Base-by-base conservation (phyloP, 2,329 filamentous ascomycete species). In the Cladobotryum protrusum region DNA sequence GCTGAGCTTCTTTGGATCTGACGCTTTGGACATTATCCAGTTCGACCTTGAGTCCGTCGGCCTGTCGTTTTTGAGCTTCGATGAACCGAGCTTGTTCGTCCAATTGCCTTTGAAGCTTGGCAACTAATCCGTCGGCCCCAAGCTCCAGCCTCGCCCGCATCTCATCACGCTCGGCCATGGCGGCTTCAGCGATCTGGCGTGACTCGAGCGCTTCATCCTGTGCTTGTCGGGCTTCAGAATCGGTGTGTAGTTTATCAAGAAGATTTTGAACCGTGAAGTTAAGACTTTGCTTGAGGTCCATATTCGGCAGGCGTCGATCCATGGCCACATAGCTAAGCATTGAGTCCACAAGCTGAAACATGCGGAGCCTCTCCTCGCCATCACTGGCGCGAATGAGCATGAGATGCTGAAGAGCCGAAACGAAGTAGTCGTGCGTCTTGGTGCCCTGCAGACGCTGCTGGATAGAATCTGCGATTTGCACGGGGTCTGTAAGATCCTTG, bases 281-380 rank as follows among this genome's bases (percentile, higher is more conserved):
- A 57, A 99, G 80, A 63, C 90, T 95, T 68, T 97, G 92, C 73
- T 96, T 96, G 52, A 99, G 80, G 67, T 99, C 93, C 83, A 97
- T 92, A 68, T 99, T 92, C 36, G 93, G 93, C 56, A 97, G 71
- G 56, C 93, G 81, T 63, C 93, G 82, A 68, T 99, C 93, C 92
- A 99, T 99, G 60, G 92, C 92, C 55, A 99, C 92, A 68, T 97
- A 97, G 69, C 90, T 96, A 57, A 99, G 82, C 90, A 97, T 97
- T n/a, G 89, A 86, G 69, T 99, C 93, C 24, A 97, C 91, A 24
- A 99, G 81, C 73, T 97, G 93, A 71, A 97, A 99, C 86, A 96
- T 93, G 44, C 89, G 85, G 54, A 96, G 72, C 13, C 90, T 83
- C 68, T 99, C 93, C 64, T 97, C 93, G 44, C 87, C 86, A 60